Conservation (phyloP, 805 yeast genomes). For the Scheffersomyces coipomensis region DNA sequence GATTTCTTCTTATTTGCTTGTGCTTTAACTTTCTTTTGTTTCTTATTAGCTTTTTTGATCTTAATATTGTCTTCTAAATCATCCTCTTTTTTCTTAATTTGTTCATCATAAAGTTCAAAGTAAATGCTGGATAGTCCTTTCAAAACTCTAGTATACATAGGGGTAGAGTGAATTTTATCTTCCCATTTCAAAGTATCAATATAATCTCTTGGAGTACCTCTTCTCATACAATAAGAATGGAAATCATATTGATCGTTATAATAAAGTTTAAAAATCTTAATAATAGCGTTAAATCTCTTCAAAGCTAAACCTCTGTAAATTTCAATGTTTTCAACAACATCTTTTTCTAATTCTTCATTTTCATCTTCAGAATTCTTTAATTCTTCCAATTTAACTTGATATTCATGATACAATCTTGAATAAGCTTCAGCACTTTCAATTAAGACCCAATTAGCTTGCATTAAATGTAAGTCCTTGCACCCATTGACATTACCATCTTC, state of each 20-base stretch:
- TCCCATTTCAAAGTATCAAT: slow-evolving; percentile 80
- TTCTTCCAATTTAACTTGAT: slow-evolving; percentile 14
- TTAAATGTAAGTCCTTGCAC: slow-evolving; percentile 76
- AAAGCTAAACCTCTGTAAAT: slow-evolving; percentile 68
- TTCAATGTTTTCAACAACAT: slow-evolving; percentile 41
- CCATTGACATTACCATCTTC: slow-evolving; percentile 83
- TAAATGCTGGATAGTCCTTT: slow-evolving; percentile 61
- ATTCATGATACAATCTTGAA: slow-evolving; percentile 49
- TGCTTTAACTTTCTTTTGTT: slow-evolving; percentile 56
- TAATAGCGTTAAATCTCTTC: slow-evolving; percentile 70
- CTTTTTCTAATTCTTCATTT: slow-evolving; percentile 23
- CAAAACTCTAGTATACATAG: slow-evolving; percentile 70
- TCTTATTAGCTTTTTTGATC: slow-evolving; percentile 37
- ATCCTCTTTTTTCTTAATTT: slow-evolving; percentile 15
- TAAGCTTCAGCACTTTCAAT: slow-evolving; percentile 84
- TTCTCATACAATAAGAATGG: slow-evolving; percentile 88
- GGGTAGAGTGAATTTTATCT: slow-evolving; percentile 65
- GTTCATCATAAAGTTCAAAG: slow-evolving; percentile 37
- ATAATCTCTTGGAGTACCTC: slow-evolving; percentile 87
- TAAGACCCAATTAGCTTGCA: slow-evolving; percentile 92
- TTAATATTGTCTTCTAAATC: slow-evolving; percentile 12
- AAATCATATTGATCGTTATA: slow-evolving; percentile 88
- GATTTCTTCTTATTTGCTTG: slow-evolving; percentile 50
- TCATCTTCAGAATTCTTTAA: slow-evolving; percentile 12
- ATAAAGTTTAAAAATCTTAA: slow-evolving; percentile 67